Base-by-base conservation (phyloP, 257 asterid species). In the Fraxinus pennsylvanica region DNA sequence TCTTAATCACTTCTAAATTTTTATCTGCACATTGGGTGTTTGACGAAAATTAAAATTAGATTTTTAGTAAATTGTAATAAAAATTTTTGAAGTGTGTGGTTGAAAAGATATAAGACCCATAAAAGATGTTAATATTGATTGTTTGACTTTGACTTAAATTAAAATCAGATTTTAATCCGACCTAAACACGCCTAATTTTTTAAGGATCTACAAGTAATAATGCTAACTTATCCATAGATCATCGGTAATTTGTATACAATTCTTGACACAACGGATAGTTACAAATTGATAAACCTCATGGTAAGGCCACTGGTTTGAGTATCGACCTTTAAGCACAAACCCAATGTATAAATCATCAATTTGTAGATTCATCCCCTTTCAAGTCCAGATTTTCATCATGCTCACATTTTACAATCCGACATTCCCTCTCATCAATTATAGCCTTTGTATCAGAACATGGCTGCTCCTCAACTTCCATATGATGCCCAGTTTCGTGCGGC, bases 401-500 rank as follows among this genome's bases (percentile, higher is more conserved):
- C 32, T 90, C 54, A 79, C 90, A 84, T 61, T 87, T 91, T 19
- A 78, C 90, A 43, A 92, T 82, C 76, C 84, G 88, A 81, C 86
- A 89, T 71, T 80, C 82, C 33, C 84, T 76, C 63, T 82, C 89
- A 50, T 89, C 92, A 63, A 76, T 90, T 41, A 85, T 83, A 52
- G 90, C 83, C 83, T 92, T 91, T 79, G 86, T 73, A 73, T 80
- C 87, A 7, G 89, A 83, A 79, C 91, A 89, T 1, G 88, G 76
- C 15, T 88, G 84, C 52, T 91, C 93, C 82, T 89, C 96, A 0
- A 86, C 78, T 79, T 90, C 97, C 81, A 90, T 74, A 74, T 50
- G 79, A 76, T 68, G 89, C 69, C 80, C 90, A 4, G 84, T 72
- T 33, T 90, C 98, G 33, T 81, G 92, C 15, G 87, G 83, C 80